Percentiles rank a stretch among this genome's conserved stretches.
These are phyloP conservation scores for Hirschioporus abietinus DNA, from an alignment of 768 basidiomycete genomes.

Conservation along the genomic window DNA sequence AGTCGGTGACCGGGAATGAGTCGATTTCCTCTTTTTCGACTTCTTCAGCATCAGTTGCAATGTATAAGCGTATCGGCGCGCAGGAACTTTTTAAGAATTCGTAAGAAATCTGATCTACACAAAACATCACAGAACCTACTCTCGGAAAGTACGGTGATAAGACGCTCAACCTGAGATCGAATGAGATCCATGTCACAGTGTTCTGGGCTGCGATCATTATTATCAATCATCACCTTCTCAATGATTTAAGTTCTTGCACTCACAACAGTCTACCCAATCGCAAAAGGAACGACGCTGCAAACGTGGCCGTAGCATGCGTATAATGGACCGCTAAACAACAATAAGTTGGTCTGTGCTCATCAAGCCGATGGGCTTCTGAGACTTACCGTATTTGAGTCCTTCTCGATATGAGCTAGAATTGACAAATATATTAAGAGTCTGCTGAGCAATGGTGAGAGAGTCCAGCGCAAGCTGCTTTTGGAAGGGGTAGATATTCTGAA, in stretches of 20 bases:
- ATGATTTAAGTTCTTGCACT: constrained; percentile 24
- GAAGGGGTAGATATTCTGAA: constrained; percentile 71
- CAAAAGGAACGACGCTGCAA: constrained; percentile 85
- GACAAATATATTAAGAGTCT: constrained; percentile 80
- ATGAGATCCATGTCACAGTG: constrained; percentile 77
- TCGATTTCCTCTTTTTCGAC: constrained; percentile 54
- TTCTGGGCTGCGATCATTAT: constrained; percentile 53
- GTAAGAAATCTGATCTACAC: constrained; percentile 10
- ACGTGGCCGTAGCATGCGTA: constrained; percentile 90
- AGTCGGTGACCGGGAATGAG: constrained; percentile 58
- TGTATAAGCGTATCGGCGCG: constrained; percentile 87
- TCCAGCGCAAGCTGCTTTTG: constrained; percentile 77
- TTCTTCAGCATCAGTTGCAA: constrained; percentile 86
- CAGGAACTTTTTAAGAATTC: constrained; percentile 57
- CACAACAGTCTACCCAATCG: constrained; percentile 85
- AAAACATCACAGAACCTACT: constrained; percentile 41
- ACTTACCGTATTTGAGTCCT: constrained; percentile 85
- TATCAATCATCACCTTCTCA: not conserved
- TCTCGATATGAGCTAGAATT: constrained; percentile 80
- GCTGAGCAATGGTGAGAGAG: constrained; percentile 78
- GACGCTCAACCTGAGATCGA: constrained; percentile 68
- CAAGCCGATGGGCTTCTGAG: not conserved
- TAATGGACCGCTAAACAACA: constrained; percentile 68
- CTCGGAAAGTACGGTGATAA: constrained; percentile 70
- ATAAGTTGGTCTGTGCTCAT: not conserved